Evolutionary conservation across 176 grass and related monocot species (phyloP).

Genomic region (Eragrostis curvula): DNA sequence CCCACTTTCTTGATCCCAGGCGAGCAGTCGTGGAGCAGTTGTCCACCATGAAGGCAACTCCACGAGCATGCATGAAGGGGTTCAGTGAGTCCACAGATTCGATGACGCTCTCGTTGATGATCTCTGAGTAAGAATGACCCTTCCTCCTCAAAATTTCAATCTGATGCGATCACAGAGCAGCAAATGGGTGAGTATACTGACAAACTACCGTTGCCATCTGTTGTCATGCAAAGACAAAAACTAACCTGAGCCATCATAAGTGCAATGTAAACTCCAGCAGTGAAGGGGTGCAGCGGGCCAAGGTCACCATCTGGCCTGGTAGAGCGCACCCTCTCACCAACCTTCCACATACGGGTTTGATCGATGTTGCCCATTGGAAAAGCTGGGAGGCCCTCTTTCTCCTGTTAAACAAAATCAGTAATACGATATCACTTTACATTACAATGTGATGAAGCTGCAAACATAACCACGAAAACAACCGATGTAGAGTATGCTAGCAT

Average conservation of each 20-base stretch:
- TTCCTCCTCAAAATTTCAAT: slow-evolving; percentile 87
- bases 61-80: slow-evolving; percentile 95
- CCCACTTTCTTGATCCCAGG: slow-evolving; percentile 90
- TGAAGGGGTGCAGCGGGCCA: slow-evolving; percentile 75
- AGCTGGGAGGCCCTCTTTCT: slow-evolving; percentile 86
- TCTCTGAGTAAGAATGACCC: slow-evolving; percentile 81
- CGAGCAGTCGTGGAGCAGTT: slow-evolving; percentile 96
- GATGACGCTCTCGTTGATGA: slow-evolving; percentile 89
- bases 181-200: not conserved
- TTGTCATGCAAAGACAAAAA: not conserved
- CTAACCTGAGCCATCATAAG: slow-evolving; percentile 91
- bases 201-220: too few relatives aligned
- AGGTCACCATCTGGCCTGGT: slow-evolving; percentile 65
- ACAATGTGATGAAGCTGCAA: not conserved
- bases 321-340: slow-evolving; percentile 72
- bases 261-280: slow-evolving; percentile 80
- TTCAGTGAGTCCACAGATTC: slow-evolving; percentile 92
- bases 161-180: slow-evolving; percentile 25
- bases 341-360: slow-evolving; percentile 89
- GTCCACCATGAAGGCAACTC: slow-evolving; percentile 96
- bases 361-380: slow-evolving; percentile 87
- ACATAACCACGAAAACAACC: not conserved
- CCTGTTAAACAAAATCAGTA: slow-evolving; percentile 40
- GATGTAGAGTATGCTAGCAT: slow-evolving; percentile 29
- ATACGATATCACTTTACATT: slow-evolving; percentile 41